Conservation (phyloP, 768 basidiomycete genomes). For the Mycena belliarum region DNA sequence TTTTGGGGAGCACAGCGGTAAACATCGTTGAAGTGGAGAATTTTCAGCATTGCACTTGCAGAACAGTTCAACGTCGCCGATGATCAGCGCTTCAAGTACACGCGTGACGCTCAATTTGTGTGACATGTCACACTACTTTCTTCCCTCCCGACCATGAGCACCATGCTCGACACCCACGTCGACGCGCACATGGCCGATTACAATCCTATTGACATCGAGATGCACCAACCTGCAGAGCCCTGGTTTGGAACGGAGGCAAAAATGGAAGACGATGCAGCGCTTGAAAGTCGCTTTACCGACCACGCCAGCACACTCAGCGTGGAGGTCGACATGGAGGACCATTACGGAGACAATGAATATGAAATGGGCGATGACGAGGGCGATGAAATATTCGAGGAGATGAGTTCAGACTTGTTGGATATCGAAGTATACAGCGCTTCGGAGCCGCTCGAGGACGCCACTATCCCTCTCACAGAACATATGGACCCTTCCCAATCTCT, state of each 20-base stretch:
- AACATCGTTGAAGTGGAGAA: slow-evolving; percentile 81
- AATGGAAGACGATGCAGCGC: slow-evolving; percentile 59
- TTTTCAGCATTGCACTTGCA: no score
- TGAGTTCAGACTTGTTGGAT: slow-evolving; percentile 40
- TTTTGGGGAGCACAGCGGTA: slow-evolving; percentile 84
- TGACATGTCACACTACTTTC: not conserved
- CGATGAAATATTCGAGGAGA: slow-evolving; percentile 32
- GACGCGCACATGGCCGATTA: slow-evolving; percentile 71
- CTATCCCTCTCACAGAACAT: slow-evolving; percentile 11
- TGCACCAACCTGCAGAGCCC: slow-evolving; percentile 53
- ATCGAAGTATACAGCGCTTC: slow-evolving; percentile 51
- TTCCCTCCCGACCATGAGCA: slow-evolving; percentile 31
- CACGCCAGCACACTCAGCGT: slow-evolving; percentile 42
- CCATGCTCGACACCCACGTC: slow-evolving; percentile 39
- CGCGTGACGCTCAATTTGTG: not conserved
- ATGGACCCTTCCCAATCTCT: not conserved
- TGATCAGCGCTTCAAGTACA: no score
- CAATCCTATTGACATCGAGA: slow-evolving; percentile 52
- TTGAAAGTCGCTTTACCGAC: slow-evolving; percentile 22
- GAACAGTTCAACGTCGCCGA: no score
- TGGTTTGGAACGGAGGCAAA: slow-evolving; percentile 55
- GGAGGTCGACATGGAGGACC: slow-evolving; percentile 69
- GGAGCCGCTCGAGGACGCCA: slow-evolving; percentile 21
- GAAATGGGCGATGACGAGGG: slow-evolving; percentile 47
- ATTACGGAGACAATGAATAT: slow-evolving; percentile 52